These are phyloP conservation scores for Hanseniaspora guilliermondii DNA, from an alignment of 805 yeast species.

Conservation along the genomic window DNA sequence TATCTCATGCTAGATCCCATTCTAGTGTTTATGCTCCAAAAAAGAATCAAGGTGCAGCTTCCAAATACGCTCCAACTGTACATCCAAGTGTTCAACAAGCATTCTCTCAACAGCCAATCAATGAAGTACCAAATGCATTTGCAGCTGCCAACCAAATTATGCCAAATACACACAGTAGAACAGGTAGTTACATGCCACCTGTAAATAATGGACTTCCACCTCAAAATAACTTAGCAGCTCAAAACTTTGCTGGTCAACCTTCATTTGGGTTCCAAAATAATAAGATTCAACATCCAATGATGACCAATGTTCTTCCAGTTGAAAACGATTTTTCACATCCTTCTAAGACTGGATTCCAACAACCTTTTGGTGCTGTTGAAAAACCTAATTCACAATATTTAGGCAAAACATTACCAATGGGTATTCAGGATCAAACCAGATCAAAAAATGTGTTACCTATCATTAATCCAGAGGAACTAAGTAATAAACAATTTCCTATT, in stretches of 20 bases:
- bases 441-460: neutral
- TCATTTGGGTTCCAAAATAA: neutral
- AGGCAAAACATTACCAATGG: neutral
- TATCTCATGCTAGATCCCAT: slow-evolving; percentile 23
- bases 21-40: slow-evolving; percentile 27
- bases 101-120: neutral
- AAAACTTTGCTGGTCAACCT: neutral
- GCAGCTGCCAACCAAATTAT: neutral
- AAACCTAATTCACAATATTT: neutral
- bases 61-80: slow-evolving; percentile 32
- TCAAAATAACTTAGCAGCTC: neutral
- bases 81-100: slow-evolving; percentile 22
- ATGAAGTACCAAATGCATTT: neutral
- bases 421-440: neutral
- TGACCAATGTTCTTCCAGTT: neutral
- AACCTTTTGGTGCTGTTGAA: neutral
- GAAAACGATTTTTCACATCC: neutral
- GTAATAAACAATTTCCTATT: slow-evolving; percentile 55
- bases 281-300: neutral
- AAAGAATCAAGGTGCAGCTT: slow-evolving; percentile 20
- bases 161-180: neutral
- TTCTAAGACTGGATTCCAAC: neutral
- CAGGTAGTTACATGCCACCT: neutral
- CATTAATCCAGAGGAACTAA: slow-evolving; percentile 3
- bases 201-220: neutral